Percentiles rank a stretch among this genome's conserved stretches.
Conservation (phyloP, 225 moss, liverwort and hornwort genomes). For the Pseudoscleropodium purum region DNA sequence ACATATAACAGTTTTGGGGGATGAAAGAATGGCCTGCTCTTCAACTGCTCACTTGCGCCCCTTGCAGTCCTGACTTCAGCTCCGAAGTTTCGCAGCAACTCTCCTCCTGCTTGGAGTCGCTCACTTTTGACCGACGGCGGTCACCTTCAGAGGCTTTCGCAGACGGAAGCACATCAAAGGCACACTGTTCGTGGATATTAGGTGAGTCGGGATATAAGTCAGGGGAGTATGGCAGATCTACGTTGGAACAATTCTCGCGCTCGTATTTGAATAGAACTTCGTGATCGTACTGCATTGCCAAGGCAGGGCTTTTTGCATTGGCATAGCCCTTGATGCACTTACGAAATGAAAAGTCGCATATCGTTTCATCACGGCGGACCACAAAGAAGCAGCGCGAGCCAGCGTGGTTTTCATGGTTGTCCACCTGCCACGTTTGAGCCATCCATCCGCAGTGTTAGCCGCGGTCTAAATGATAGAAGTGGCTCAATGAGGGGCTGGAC, state of each 20-base stretch:
- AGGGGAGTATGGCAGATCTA: conserved; percentile 6
- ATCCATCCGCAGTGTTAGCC: not conserved
- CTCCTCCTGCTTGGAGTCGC: conserved; percentile 19
- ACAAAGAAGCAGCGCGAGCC: conserved; percentile 69
- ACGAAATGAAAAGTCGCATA: conserved; percentile 67
- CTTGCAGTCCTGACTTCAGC: conserved; percentile 5
- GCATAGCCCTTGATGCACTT: conserved; percentile 60
- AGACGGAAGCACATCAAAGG: not conserved
- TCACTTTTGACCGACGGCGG: not conserved
- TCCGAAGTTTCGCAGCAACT: conserved; percentile 46
- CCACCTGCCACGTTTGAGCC: conserved; percentile 52
- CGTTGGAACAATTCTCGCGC: conserved; percentile 14
- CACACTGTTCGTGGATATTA: not conserved
- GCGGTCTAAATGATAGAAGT: not conserved
- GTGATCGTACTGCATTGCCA: conserved; percentile 46
- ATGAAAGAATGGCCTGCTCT: not conserved
- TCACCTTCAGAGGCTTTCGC: conserved; percentile 4
- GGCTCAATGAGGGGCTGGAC: not conserved
- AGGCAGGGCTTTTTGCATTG: conserved; percentile 26
- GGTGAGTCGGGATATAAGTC: not conserved
- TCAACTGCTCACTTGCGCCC: not conserved
- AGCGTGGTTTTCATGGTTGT: conserved; percentile 42
- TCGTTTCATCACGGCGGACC: conserved; percentile 50
- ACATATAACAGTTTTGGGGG: not conserved
- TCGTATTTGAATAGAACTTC: conserved; percentile 12